Base-by-base conservation (phyloP, 768 basidiomycete genomes). In the Sporobolomyces roseus region DNA sequence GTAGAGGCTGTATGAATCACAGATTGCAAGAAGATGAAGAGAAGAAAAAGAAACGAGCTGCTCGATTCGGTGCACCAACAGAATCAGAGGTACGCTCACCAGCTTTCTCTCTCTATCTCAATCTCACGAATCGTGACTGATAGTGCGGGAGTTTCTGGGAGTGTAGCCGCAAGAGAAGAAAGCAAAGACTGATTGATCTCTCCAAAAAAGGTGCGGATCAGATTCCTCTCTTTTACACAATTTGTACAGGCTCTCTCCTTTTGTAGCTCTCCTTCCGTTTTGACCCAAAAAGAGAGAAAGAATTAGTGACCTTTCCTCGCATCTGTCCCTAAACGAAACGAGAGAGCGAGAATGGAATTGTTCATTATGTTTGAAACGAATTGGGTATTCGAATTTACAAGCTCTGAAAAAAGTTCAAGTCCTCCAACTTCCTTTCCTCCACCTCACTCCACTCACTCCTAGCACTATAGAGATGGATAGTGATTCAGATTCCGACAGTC, bases 1-100 rank as follows among this genome's bases (percentile, higher is more conserved):
- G 23, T 46, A 7, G 23, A 21, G 19, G 6, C 23, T 46, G 45
- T 9, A 7, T 46, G 45, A 6, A 23, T 14, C 27, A 19, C 54
- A 68, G 66, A 27, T 10, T 72, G 23, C 66, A 36, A 4, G 70
- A 64, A 25, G 75, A 76, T 38, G 75, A 76, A 55, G 74, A 75
- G 48, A 71, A 66, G 71, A 76, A 74, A 63, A 59, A 72, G 56
- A 76, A 76, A 65, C 70, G 75, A 8, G 70, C 70, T 2, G 58
- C 43, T 7, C 10, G 58, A 19, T 60, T 60, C 32, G 58, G 58
- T 29, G 41, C 41, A 19, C 56, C 55, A 8, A 32, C 30, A 4
- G 54, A 35, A 10, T 23, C 33, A 23, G 35, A 48, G 17, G 32
- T 33, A 21, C 48, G 45, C 21, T 60, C 30, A n/a, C n/a, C n/a